Evolutionary conservation across 257 asterid genomes (phyloP), one percentile per base, ranked within the genome.

Genomic region (Coffea eugenioides): DNA sequence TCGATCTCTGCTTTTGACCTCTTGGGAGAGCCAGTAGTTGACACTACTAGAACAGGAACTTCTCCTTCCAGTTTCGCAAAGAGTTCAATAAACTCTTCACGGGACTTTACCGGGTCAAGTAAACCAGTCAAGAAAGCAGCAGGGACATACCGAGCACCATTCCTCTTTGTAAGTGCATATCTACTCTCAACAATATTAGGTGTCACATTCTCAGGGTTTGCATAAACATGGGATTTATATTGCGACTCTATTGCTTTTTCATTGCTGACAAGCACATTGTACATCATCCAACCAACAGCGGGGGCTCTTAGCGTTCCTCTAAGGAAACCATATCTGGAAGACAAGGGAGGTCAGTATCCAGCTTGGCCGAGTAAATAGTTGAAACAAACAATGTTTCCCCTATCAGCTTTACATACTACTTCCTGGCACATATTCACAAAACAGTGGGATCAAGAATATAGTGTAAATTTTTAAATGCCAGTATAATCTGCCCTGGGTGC

Each of bases 251-350:
- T 93, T 71, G 99, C 88, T 82, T 95, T 95, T 88, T 90, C 97
- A 57, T 95, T 95, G 93, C 99, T 93, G 73, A 95, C 99, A 25
- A 93, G 97, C 68, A 88, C 86, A 76, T 92, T 95, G 93, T 95
- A 95, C 99, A 95, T 92, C 98, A 95, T 89, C 99, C 99, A 95
- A 52, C 99, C 99, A 52, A 95, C 82, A 52, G 99, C 98, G 46
- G 99, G 98, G 71, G 98, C 93, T 85, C 98, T 88, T 85, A 95
- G 85, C 36, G 98, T 92, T 75, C 98, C 97, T 84, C 98, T 88
- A 45, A 95, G 90, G 82, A 95, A 82, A 71, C 97, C 98, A 76
- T 93, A 95, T 85, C 99, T 93, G 85, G 69, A 80, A 68, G 64
- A 64, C 43, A 68, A 27, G 10, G 34, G 69, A 70, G 41, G 79